These are phyloP conservation scores for Fusarium foetens DNA, from an alignment of 2,329 filamentous ascomycete genomes.

Conservation along the genomic window DNA sequence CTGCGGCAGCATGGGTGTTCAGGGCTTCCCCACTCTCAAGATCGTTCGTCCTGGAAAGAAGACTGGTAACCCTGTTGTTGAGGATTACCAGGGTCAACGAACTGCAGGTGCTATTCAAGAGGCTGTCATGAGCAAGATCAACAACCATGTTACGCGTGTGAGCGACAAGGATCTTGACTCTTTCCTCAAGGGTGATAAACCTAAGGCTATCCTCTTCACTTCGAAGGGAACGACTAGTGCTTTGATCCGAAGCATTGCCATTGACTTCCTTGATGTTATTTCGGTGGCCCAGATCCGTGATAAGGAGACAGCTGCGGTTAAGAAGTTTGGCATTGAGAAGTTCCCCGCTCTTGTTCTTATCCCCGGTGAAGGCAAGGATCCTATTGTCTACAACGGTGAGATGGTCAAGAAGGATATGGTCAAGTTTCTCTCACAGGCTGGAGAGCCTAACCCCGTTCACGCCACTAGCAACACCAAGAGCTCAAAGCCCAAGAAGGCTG, in stretches of 20 bases:
- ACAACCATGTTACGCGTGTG: constrained; percentile 87
- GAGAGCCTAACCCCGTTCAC: constrained; percentile 79
- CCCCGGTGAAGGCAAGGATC: constrained; percentile 74
- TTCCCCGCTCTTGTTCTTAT: constrained; percentile 86
- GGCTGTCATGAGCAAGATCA: constrained; percentile 85
- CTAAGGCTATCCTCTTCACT: constrained; percentile 92
- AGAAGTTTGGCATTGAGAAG: constrained; percentile 78
- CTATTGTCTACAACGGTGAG: constrained; percentile 81
- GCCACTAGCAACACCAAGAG: constrained; percentile 50
- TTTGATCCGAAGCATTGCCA: constrained; percentile 83
- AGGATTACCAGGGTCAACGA: constrained; percentile 89
- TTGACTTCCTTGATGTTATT: constrained; percentile 87
- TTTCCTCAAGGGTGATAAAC: constrained; percentile 77
- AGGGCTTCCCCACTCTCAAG: constrained; percentile 97
- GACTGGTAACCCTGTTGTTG: constrained; percentile 78
- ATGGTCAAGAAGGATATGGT: constrained; percentile 86
- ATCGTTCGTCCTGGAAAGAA: constrained; percentile 89
- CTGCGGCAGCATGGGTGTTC: constrained; percentile 84
- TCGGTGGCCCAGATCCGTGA: constrained; percentile 83
- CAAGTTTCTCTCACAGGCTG: constrained; percentile 82
- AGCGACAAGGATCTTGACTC: constrained; percentile 80
- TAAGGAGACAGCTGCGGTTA: constrained; percentile 78
- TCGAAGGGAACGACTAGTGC: constrained; percentile 91
- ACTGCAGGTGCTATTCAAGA: constrained; percentile 89
- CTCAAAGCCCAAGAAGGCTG: constrained; percentile 54